Evolutionary conservation across 768 basidiomycete genomes (phyloP), one percentile per base, ranked within the genome.

Genomic region (Neoboletus subvelutipes): DNA sequence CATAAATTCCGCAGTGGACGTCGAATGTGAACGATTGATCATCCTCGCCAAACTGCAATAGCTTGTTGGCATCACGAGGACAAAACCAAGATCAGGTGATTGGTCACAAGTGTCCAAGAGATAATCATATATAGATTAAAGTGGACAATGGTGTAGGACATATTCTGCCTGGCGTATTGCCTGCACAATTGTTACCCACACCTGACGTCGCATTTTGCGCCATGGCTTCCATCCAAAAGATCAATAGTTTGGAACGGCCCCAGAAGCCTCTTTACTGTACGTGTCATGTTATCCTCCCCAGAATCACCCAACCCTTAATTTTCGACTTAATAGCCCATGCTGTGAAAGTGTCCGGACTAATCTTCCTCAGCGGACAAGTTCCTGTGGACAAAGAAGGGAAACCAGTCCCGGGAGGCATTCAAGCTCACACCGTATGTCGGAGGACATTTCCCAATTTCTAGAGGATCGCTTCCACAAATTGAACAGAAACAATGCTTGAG

Each of bases 321-420:
- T 50, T 36, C 1, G 13, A 65, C 26, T 45, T 22, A 41, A 45
- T 60, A 83, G 82, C 82, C 13, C 82, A 83, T 72, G 82, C 80
- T 17, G 80, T 78, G 15, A 85, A 84, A 66, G 75, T 79, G 13
- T 78, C 81, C 2, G 83, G 83, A 7, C 67, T 86, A 47, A 79
- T 85, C 57, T 86, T 85, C 67, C 71, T 85, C 40, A 85, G 83
- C 57, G 85, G 83, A 5, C 83, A 84, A 66, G 80, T 78, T 7
- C 85, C 85, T 1, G 76, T 78, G 13, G 80, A 79, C 60, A 71
- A 66, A 52, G 67, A 75, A 40, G 83, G 81, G 17, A 74, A 76
- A 17, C 61, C 83, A n/a, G 78, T 84, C 15, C 65, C 65, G 26
- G 84, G 84, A n/a, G 83, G 79, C 8, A 78, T 87, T 56, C 64